Evolutionary conservation across 352 stramenopile species (phyloP), one percentile per base, ranked within the genome.

Genomic region (Phytophthora rubi): DNA sequence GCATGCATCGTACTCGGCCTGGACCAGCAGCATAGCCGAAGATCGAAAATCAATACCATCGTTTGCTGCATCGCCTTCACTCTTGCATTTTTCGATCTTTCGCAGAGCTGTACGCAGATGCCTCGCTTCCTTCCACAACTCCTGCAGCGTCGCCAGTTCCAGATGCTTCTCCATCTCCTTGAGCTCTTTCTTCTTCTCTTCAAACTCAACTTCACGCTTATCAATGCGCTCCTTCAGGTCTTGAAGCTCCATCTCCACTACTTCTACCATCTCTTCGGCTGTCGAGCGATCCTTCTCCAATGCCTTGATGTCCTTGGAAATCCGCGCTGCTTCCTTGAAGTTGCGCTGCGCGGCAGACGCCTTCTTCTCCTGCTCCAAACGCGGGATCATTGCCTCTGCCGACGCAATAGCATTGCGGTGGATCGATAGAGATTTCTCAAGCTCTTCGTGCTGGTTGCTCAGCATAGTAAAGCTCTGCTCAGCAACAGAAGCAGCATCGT

Each of bases 231-330:
- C 86, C 49, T 83, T 83, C 18, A 93, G 53, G 32, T 96, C 88
- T 61, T 93, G 79, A 3, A 96, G 77, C 56, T 94, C 88, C 85
- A 93, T 94, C 33, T 90, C 85, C 1, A 93, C 81, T 37, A 92
- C 84, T 65, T 94, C 83, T 15, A 94, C 86, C 82, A 89, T 91
- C 45, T 94, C 88, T 65, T 96, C 88, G 0, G 88, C 88, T 0
- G 79, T 90, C 13, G 75, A 74, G 26, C 88, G 83, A 71, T 96
- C 88, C 52, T 96, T 96, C 70, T 96, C 88, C 3, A 96, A 56
- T 16, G 83, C 82, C 74, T 96, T 96, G 59, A 96, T 94, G 51
- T 94, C 88, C 60, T 96, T 94, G 4, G 88, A 94, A 21, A 96
- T 90, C 18, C 86, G 76, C 2, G 88, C 88, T 6, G 88, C 88